Evolutionary conservation across 768 basidiomycete genomes (phyloP).

Genomic region (Hericium erinaceus): DNA sequence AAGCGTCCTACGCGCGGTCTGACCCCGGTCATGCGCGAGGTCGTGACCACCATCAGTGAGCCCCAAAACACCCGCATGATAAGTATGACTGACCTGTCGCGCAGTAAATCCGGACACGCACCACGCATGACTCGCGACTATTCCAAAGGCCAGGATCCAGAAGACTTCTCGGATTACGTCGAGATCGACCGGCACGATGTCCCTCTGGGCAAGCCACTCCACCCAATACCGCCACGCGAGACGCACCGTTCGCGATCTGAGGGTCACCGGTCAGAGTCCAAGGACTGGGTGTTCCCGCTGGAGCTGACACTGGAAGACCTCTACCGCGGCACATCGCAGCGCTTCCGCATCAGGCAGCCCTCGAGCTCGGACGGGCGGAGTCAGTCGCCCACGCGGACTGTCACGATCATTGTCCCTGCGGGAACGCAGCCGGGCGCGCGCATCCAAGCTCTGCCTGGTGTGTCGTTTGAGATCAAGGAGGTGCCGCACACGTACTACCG

Average conservation of each 20-base stretch:
- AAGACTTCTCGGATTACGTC: not conserved
- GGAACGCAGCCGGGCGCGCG: not conserved
- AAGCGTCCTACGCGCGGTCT: not conserved
- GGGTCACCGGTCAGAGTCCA: not conserved
- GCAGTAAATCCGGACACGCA: not conserved
- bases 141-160: not conserved
- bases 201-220: not conserved
- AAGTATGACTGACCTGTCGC: not conserved
- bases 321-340: conserved; percentile 1
- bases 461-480: not conserved
- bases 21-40: not conserved
- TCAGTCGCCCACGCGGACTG: not conserved
- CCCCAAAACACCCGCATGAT: not conserved
- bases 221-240: not conserved
- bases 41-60: not conserved
- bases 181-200: not conserved
- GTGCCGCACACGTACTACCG: not conserved
- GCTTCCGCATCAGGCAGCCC: conserved; percentile 1
- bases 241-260: not conserved
- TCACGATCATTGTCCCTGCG: not conserved
- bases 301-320: conserved; percentile 2
- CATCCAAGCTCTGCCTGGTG: not conserved
- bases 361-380: not conserved
- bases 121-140: not conserved
- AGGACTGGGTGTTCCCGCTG: conserved; percentile 3